Conservation (phyloP, 2,329 filamentous ascomycete genomes). For the Microdochium nivale region DNA sequence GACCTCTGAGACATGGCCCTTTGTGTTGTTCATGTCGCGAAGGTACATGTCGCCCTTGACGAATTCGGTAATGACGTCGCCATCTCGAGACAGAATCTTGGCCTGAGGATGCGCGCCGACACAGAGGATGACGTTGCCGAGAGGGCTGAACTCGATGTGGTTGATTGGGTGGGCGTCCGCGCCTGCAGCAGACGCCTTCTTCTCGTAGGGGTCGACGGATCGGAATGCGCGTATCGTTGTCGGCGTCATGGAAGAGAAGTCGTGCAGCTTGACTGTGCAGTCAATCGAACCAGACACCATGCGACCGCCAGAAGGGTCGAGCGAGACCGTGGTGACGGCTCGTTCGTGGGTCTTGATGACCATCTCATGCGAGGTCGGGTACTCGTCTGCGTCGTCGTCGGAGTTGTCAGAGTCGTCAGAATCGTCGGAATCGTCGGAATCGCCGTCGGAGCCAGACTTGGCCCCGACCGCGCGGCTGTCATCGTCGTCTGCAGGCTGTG, state of each 20-base stretch:
- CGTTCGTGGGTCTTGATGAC: slow-evolving; percentile 87
- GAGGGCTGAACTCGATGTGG: slow-evolving; percentile 78
- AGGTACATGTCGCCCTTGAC: slow-evolving; percentile 98
- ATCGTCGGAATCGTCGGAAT: slow-evolving; percentile 43
- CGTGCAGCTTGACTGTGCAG: slow-evolving; percentile 85
- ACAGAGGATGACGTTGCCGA: slow-evolving; percentile 74
- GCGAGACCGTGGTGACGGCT: slow-evolving; percentile 72
- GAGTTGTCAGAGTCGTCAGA: slow-evolving; percentile 12
- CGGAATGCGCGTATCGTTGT: slow-evolving; percentile 92
- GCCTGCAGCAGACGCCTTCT: slow-evolving; percentile 58
- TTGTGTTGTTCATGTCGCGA: slow-evolving; percentile 94
- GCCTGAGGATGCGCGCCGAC: slow-evolving; percentile 85
- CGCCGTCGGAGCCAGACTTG: slow-evolving; percentile 25
- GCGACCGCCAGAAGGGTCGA: slow-evolving; percentile 78
- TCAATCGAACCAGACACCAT: slow-evolving; percentile 88
- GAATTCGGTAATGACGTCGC: slow-evolving; percentile 77
- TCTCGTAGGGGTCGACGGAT: slow-evolving; percentile 76
- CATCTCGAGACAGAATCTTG: slow-evolving; percentile 82
- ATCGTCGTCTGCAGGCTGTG: slow-evolving; percentile 19
- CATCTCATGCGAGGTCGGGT: slow-evolving; percentile 86
- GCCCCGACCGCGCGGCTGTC: slow-evolving; percentile 12
- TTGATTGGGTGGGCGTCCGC: slow-evolving; percentile 85
- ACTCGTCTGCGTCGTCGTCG: slow-evolving; percentile 75
- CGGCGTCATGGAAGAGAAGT: slow-evolving; percentile 92
- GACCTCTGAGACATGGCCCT: slow-evolving; percentile 89